Conservation (phyloP, 192 early-diverging fungal species). For the Rhizophagus clarus region DNA sequence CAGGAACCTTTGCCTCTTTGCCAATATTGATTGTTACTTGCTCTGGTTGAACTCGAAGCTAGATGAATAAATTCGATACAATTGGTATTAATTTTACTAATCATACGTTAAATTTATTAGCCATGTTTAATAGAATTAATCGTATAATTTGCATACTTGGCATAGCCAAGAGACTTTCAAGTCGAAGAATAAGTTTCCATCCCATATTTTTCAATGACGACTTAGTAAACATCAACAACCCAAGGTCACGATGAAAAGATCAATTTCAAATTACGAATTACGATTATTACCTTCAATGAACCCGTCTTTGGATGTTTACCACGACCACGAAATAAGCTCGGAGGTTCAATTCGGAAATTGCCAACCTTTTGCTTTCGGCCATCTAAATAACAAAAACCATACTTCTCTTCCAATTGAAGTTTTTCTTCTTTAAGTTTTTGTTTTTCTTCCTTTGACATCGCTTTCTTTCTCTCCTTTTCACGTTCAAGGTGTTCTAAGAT, state of each 20-base stretch:
- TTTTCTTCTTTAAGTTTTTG: slow-evolving; percentile 75
- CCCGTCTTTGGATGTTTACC: slow-evolving; percentile 97
- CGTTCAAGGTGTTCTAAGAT: slow-evolving; percentile 79
- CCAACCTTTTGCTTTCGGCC: slow-evolving; percentile 96
- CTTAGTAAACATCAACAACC: no score
- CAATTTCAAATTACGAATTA: neutral
- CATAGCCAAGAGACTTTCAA: slow-evolving; percentile 11
- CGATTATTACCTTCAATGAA: slow-evolving; percentile 67
- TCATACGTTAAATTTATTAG: no score
- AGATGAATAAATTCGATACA: neutral
- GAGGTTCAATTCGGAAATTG: slow-evolving; percentile 97
- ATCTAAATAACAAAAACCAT: slow-evolving; percentile 74
- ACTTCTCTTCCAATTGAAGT: slow-evolving; percentile 70
- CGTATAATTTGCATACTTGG: slow-evolving; percentile 5
- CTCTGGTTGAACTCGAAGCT: slow-evolving; percentile 86
- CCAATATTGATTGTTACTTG: slow-evolving; percentile 94
- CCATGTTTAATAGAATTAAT: no score
- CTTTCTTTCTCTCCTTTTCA: slow-evolving; percentile 79
- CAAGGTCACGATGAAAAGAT: no score
- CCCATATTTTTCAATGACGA: no score
- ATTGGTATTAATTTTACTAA: neutral
- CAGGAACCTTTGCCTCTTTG: slow-evolving; percentile 72
- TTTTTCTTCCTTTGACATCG: slow-evolving; percentile 91
- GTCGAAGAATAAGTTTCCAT: no score
- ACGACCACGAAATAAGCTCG: slow-evolving; percentile 94